Evolutionary conservation across 805 yeast species (phyloP).

Genomic region (Wickerhamiella vanderwaltii): DNA sequence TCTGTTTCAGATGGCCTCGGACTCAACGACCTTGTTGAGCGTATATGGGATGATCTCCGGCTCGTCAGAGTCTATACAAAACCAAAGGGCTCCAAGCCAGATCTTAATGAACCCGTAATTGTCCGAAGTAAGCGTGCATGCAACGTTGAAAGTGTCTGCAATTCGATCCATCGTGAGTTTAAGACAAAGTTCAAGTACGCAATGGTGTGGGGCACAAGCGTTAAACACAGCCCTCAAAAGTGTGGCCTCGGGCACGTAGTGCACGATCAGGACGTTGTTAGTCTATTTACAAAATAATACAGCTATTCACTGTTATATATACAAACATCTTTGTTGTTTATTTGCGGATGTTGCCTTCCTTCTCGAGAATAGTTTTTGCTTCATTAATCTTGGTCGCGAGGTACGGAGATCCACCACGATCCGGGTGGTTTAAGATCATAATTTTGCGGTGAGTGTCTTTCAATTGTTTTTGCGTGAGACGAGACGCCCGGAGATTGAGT

Average conservation of each 20-base stretch:
- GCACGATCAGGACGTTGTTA: constrained; percentile 89
- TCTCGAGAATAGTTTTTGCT: constrained; percentile 71
- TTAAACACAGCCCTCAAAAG: constrained; percentile 93
- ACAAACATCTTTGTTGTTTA: no score
- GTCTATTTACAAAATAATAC: constrained; percentile 65
- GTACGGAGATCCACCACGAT: constrained; percentile 83
- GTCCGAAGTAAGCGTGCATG: constrained; percentile 64
- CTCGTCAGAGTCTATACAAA: constrained; percentile 78
- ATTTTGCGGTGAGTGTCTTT: constrained; percentile 67
- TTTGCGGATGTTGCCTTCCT: constrained; percentile 33
- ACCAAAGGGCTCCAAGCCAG: constrained; percentile 65
- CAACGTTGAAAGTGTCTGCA: constrained; percentile 69
- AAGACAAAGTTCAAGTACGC: constrained; percentile 89
- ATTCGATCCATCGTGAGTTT: constrained; percentile 83
- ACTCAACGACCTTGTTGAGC: constrained; percentile 74
- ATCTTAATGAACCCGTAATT: constrained; percentile 80
- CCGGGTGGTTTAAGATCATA: constrained; percentile 87
- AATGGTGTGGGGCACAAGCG: constrained; percentile 85
- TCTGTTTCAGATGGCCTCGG: constrained; percentile 86
- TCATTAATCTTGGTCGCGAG: constrained; percentile 86
- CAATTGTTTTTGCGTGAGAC: constrained; percentile 32
- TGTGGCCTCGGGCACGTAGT: constrained; percentile 79
- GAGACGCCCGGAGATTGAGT: constrained; percentile 43
- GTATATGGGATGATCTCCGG: constrained; percentile 82
- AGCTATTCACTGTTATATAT: neutral